A percentile compares a stretch with the other conserved stretches of the same genome.
Evolutionary conservation across 768 basidiomycete genomes (phyloP).

Genomic region (Suillus clintonianus): DNA sequence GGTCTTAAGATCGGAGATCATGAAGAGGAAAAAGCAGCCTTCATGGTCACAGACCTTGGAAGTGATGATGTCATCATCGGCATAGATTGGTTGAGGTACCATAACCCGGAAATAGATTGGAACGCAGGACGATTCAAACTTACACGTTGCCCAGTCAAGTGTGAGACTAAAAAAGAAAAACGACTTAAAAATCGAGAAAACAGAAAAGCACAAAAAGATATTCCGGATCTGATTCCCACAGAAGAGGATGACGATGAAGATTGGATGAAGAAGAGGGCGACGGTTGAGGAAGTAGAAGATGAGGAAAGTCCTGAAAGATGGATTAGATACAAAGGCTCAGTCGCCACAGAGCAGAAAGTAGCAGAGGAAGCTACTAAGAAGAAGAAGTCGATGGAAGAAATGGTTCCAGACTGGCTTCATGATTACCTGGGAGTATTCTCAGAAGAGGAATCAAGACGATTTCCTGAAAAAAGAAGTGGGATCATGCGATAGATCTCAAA

Average conservation of each 20-base stretch:
- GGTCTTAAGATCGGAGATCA: neutral
- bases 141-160: neutral
- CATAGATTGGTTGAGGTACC: neutral
- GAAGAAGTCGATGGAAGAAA: neutral
- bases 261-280: accelerated
- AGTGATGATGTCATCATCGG: neutral
- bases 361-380: neutral
- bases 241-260: neutral
- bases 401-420: neutral
- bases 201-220: neutral
- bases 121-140: neutral
- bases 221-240: neutral
- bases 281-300: neutral
- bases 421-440: neutral
- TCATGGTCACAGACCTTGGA: neutral
- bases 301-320: neutral
- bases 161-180: neutral
- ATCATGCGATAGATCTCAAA: slow-evolving; percentile 10
- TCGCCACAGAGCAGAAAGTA: neutral
- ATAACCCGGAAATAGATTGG: neutral
- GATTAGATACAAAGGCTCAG: neutral
- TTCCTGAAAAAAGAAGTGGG: slow-evolving; percentile 7
- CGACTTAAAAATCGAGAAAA: neutral
- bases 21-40: neutral
- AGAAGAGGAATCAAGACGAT: neutral